phyloP scores from a whole-genome alignment of 2,329 filamentous ascomycete genomes.

The Hysterium pulicare region DNA sequence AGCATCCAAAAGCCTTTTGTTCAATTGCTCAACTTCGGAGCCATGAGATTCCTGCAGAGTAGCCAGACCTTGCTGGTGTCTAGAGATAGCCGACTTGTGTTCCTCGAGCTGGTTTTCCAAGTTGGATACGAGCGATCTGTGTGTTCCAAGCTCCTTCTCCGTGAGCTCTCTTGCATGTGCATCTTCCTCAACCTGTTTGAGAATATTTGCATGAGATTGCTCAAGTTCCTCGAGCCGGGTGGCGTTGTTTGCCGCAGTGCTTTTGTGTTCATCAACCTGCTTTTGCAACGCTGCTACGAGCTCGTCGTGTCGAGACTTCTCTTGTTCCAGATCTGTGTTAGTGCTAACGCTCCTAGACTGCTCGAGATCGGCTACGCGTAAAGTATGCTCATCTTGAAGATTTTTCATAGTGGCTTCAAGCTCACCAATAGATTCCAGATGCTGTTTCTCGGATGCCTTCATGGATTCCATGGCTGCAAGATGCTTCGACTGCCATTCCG shows the following conservation, averaged over 20 bases:
- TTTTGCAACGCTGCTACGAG: conserved; percentile 59
- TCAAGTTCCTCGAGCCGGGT: conserved; percentile 72
- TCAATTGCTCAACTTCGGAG: conserved; percentile 58
- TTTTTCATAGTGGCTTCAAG: conserved; percentile 61
- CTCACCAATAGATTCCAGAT: conserved; percentile 68
- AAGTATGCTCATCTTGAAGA: conserved; percentile 33
- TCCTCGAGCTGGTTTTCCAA: conserved; percentile 56
- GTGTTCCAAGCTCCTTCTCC: conserved; percentile 50
- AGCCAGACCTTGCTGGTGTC: conserved; percentile 53
- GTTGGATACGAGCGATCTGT: conserved; percentile 51
- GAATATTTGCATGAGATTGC: conserved; percentile 63
- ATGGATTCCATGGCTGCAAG: conserved; percentile 66
- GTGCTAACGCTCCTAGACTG: conserved; percentile 24
- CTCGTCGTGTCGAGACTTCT: conserved; percentile 47
- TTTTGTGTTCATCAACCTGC: conserved; percentile 79
- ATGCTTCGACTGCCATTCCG: conserved; percentile 74
- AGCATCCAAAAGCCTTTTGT: conserved; percentile 50
- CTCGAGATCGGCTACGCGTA: conserved; percentile 29
- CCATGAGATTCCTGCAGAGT: conserved; percentile 54
- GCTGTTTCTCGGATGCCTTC: conserved; percentile 67
- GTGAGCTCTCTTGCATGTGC: conserved; percentile 57
- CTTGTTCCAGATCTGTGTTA: conserved; percentile 36
- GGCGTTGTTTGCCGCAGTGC: conserved; percentile 65
- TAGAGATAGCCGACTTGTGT: conserved; percentile 54
- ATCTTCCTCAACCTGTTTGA: conserved; percentile 65